Base-by-base conservation (phyloP, 129 eudicot genomes). In the Helianthus annuus region DNA sequence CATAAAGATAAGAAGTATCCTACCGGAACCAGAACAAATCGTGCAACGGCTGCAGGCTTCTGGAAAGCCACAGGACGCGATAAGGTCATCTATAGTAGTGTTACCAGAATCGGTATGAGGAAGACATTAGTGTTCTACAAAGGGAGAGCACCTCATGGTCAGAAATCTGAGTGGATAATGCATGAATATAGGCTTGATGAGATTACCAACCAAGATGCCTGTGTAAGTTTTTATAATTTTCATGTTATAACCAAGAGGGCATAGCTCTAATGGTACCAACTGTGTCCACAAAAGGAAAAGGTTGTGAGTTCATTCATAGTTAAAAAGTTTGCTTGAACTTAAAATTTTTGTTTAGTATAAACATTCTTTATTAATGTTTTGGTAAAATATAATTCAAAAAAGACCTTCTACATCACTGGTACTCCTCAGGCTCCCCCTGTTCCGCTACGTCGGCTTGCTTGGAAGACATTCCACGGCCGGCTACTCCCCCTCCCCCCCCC, bases 1-100 rank as follows among this genome's bases (percentile, higher is more conserved):
- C 90, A 84, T 68, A 88, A 85, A 66, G 94, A 88, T 71, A 88
- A 82, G 78, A 88, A 88, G 68, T 87, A 87, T 40, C 93, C 93
- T 0, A 87, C 93, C 0, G 93, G 93, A 7, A 84, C 85, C 0
- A 71, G 90, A 40, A 88, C 94, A 0, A 88, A 88, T 63, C 85
- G 94, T 29, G 94, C 94, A 0, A 88, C 94, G 2, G 85, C 85
- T 4, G 87, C 87, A 1, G 94, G 94, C 14, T 88, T 84, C 55
- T 88, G 94, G 94, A 88, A 88, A 74, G 94, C 94, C 3, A 88
- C 94, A 0, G 94, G 94, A 1, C 80, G 90, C 0, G 94, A 88
- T 72, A 88, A 85, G 74, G 87, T 77, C 24, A 85, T 88, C 4
- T 73, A 82, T 19, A 88, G 94, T 53, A 79, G 80, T 72, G 68